Conservation (phyloP, 2,329 filamentous ascomycete genomes). For the Pleomassaria siparia region DNA sequence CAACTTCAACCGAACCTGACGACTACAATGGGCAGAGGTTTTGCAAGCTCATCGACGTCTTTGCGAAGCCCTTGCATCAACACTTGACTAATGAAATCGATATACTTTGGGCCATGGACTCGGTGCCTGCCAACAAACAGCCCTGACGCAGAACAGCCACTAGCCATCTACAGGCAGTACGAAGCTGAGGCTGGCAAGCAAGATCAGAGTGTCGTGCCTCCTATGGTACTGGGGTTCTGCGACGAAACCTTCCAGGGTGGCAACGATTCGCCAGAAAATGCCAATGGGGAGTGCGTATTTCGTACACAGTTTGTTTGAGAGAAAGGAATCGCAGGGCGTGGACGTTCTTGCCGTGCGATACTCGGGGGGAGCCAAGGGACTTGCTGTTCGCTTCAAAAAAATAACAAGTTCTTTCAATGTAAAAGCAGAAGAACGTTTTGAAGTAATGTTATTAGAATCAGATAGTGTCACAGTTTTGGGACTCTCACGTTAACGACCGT, state of each 20-base stretch:
- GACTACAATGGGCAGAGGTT: conserved; percentile 6
- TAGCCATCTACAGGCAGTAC: conserved; percentile 4
- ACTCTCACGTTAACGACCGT: too few species aligned
- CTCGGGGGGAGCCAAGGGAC: conserved; percentile 4
- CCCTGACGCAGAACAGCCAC: not conserved
- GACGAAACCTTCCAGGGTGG: conserved; percentile 11
- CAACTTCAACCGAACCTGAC: not conserved
- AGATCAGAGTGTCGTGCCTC: conserved; percentile 7
- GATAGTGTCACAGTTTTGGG: too few species aligned
- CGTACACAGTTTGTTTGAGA: conserved; percentile 9
- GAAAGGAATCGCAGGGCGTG: conserved; percentile 9
- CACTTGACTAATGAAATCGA: conserved; percentile 16
- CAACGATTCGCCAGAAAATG: conserved; percentile 10
- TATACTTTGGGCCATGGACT: conserved; percentile 13
- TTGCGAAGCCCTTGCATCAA: conserved; percentile 6
- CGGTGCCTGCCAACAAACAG: not conserved
- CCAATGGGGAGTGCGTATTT: conserved; percentile 6
- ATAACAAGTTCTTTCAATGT: too few species aligned
- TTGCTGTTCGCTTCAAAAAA: conserved; percentile 1
- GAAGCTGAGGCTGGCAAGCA: conserved; percentile 9
- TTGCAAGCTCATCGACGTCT: conserved; percentile 9
- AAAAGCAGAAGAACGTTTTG: too few species aligned
- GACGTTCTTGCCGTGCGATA: conserved; percentile 13
- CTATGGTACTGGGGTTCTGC: conserved; percentile 12
- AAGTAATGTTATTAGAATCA: too few species aligned